These are phyloP conservation scores for Pulicaria dysenterica DNA, from an alignment of 129 eudicot species.

Conservation along the genomic window DNA sequence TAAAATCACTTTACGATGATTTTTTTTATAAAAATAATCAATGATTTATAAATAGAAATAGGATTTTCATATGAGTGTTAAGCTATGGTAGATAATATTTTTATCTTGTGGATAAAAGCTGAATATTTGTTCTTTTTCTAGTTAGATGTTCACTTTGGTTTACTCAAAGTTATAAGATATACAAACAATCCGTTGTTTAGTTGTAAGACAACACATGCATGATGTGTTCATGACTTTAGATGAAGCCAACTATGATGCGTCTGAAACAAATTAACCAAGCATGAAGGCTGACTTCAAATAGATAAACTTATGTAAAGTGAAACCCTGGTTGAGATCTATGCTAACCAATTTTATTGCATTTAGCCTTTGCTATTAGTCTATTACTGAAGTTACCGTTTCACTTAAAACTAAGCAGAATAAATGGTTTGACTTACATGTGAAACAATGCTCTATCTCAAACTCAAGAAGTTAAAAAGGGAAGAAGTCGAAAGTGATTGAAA, in stretches of 20 bases:
- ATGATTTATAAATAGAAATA: constrained; percentile 3
- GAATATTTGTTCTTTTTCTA: background rate
- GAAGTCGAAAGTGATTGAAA: no score
- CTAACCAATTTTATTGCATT: constrained; percentile 11
- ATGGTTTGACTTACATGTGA: background rate
- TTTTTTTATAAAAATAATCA: background rate
- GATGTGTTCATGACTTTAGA: no score
- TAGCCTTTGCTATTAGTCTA: background rate
- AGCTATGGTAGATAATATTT: constrained; percentile 1
- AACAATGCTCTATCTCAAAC: background rate
- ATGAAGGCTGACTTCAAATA: background rate
- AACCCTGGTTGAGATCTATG: background rate
- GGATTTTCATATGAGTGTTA: constrained; percentile 7
- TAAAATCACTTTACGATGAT: constrained; percentile 12
- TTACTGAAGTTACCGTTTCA: background rate
- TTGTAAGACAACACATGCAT: no score
- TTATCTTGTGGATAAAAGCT: constrained; percentile 7
- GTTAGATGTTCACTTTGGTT: constrained; percentile 2
- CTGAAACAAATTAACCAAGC: background rate
- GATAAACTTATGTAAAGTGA: background rate
- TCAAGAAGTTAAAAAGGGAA: no score
- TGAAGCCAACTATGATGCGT: background rate
- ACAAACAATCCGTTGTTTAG: background rate
- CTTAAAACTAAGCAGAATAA: constrained; percentile 10
- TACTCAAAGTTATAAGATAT: background rate